Base-by-base conservation (phyloP, 2,329 filamentous ascomycete genomes). In the Colletotrichum truncatum region DNA sequence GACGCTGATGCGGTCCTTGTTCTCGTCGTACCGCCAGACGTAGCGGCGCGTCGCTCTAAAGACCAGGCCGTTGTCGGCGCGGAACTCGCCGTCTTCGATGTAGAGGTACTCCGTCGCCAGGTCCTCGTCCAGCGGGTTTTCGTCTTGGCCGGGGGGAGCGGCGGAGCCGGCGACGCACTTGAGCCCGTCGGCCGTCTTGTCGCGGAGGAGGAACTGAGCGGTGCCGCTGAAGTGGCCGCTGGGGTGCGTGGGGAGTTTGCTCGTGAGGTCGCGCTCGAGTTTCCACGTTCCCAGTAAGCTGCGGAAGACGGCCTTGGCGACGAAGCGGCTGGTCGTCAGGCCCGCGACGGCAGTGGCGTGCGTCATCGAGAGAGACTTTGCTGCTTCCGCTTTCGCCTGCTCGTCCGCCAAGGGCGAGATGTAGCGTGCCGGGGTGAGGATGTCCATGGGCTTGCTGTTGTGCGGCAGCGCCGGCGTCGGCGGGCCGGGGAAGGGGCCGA, bases 281-380 rank as follows among this genome's bases (percentile, higher is more conserved):
- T 77, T 84, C 92, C 92, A 95, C 4, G 82, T 81, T 6, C 92
- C 92, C 32, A 93, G 86, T 1, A 95, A 81, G 7, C 87, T 90
- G 64, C 90, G 81, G 73, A 93, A 95, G 1, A 92, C 85, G 5
- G 90, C 91, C 4, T 84, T 81, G 0, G 90, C 82, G 3, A 92
- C 84, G 64, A 89, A 92, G 3, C 78, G 77, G 0, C 78, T 77
- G 2, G 76, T 77, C 1, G 74, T 79, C 14, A 85, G 74, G 1
- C 80, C 83, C 0, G 77, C 80, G 1, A 75, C 67, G 1, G 81
- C 76, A 1, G 83, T 75, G 0, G 73, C 73, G 34, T 81, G 78
- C 32, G 84, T 86, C 69, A 84, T 82, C 8, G 73, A 74, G 8
- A 85, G 79, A 21, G 82, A 86, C 10, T 71, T 76, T 3, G 72